A percentile compares a stretch with the other conserved stretches of the same genome.
phyloP scores from a whole-genome alignment of 306 rosid species.

The Cucumis melo region DNA sequence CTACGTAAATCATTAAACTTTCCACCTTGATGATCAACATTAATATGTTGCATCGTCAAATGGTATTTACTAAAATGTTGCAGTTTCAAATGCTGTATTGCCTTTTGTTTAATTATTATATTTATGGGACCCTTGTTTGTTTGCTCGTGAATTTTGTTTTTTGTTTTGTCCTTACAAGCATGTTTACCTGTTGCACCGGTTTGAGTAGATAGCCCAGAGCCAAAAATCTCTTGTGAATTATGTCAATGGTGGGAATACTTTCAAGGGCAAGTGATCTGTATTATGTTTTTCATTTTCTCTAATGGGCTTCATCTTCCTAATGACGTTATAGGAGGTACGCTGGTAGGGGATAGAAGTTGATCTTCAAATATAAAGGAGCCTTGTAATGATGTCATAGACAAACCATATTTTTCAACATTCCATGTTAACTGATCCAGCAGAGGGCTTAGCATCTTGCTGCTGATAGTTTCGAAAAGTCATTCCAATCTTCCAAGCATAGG shows the following conservation, averaged over 20 bases:
- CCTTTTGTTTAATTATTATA: neutral
- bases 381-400: neutral
- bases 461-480: neutral
- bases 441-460: neutral
- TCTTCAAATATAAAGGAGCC: neutral
- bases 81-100: neutral
- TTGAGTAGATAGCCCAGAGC: neutral
- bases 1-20: neutral
- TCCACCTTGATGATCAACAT: neutral
- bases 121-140: neutral
- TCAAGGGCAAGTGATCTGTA: neutral
- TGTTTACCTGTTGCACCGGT: neutral
- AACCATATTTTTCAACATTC: neutral
- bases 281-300: neutral
- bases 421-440: neutral
- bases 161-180: neutral
- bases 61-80: neutral
- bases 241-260: neutral
- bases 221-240: neutral
- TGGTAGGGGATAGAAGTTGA: neutral
- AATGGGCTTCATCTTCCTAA: neutral
- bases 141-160: neutral
- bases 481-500: neutral
- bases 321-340: neutral
- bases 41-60: neutral